Evolutionary conservation across 139 green algal species (phyloP), one percentile per base, ranked within the genome.

Genomic region (Desmodesmus armatus): DNA sequence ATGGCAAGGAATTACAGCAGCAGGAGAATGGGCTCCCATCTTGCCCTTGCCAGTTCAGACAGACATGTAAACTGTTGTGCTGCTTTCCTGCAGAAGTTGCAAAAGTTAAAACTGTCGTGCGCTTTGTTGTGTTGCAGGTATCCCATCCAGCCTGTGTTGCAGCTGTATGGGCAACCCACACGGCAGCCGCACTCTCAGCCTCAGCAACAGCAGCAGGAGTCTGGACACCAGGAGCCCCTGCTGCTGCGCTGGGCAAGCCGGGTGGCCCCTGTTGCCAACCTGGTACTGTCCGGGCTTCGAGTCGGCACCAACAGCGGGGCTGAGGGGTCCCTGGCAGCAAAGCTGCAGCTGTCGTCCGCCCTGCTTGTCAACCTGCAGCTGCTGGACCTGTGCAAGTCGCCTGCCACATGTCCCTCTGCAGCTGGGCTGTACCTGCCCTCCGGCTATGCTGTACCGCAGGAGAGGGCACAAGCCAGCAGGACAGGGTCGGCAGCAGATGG

Each of bases 301-400:
- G 69, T 27, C 25, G 69, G 80, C 80, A 71, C 39, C 37, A 69
- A n/a, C 80, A 78, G 33, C 33, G 47, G 67, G 39, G 27, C 69
- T 33, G 49, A 69, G n/a, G 80, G 69, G 9, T 37, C 35, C 9
- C 39, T 73, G 3, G 49, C 58, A 43, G 80, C 67, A 11, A 72
- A 62, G 53, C 23, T 43, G 49, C 80, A 55, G 23, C 11, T 86
- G 69, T 69, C 49, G 0, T 73, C 69, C 21, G 3, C 80, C 51
- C 47, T 86, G 69, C 35, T 79, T 11, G 70, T 80, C 25, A 86
- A 86, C 53, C 69, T 86, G 35, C 80, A 86, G 80, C 80, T 86
- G 47, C 31, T 51, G n/a, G 65, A 85, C 27, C 21, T 77, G 63
- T 75, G 79, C 79, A 60, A 65, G 29, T 77, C 47, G 15, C 39